Percentiles rank a stretch among this genome's conserved stretches.
Evolutionary conservation across 1,284 basidiomycete species (phyloP).

Genomic region (Wallemia mellicola): DNA sequence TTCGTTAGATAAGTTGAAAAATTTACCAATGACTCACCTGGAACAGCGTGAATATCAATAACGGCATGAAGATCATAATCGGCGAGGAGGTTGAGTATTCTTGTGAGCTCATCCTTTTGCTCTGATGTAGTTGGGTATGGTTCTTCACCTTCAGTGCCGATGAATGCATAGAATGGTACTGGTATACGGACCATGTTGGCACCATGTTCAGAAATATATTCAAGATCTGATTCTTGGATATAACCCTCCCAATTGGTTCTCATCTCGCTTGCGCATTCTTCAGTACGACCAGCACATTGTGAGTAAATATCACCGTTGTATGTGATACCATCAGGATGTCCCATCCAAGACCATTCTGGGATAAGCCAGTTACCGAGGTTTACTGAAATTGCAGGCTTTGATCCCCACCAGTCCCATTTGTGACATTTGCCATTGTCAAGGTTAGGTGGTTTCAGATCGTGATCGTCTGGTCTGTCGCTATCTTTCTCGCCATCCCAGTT

Average conservation of each 20-base stretch:
- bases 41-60: neutral
- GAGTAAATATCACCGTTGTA: neutral
- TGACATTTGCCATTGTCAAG: neutral
- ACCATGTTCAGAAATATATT: neutral
- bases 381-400: neutral
- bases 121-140: neutral
- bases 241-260: neutral
- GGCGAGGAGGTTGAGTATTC: neutral
- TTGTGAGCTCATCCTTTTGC: neutral
- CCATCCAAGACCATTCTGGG: neutral
- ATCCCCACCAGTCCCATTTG: constrained; percentile 1
- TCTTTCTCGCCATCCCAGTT: neutral
- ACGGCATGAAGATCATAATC: neutral
- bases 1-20: neutral
- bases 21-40: neutral
- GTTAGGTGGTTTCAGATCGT: neutral
- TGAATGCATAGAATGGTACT: constrained; percentile 1
- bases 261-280: neutral
- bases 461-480: neutral
- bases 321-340: neutral
- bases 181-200: neutral
- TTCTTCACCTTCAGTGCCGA: neutral
- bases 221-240: neutral
- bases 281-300: neutral
- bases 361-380: constrained; percentile 1